Evolutionary conservation across 257 asterid genomes (phyloP), one percentile per base, ranked within the genome.

Genomic region (Echium plantagineum): DNA sequence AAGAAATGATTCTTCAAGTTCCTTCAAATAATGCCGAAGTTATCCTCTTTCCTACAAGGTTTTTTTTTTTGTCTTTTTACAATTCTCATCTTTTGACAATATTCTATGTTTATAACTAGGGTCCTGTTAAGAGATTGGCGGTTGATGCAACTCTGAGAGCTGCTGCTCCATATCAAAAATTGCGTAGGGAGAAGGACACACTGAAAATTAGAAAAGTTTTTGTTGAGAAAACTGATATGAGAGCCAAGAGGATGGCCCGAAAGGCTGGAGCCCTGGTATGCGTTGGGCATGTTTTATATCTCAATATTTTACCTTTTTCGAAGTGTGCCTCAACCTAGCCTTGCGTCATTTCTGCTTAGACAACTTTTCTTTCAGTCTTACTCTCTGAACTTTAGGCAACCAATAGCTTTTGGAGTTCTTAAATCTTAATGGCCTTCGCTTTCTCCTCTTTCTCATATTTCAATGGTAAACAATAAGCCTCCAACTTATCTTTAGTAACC

Each of bases 141-240:
- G 98, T 91, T 71, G 98, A 91, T 78, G 98, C 98, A 75, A 91
- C 98, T 63, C 94, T 91, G 58, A 80, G 98, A 82, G 98, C 98
- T 65, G 98, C 98, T 63, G 98, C 98, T 60, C 98, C 98, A 52
- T 91, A 91, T 74, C 98, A 91, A 69, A 91, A 91, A 78, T 74
- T 91, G 72, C 89, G 98, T 12, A 81, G 97, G 66, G 97, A 86
- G 79, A 82, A 81, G 77, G 95, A 86, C 74, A 59, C 70, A 64
- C 89, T 55, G 59, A 91, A 84, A 63, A 74, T 13, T 71, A 80
- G 87, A 57, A 85, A 82, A 79, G 98, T 91, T 61, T 91, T 60
- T 69, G 95, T 91, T 16, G 98, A 91, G 80, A 88, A 91, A 76
- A 55, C 95, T 21, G 98, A 91, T 77, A 91, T 91, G 94, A 83